These are phyloP conservation scores for Pythium volutum DNA, from an alignment of 352 stramenopile species.

Conservation along the genomic window DNA sequence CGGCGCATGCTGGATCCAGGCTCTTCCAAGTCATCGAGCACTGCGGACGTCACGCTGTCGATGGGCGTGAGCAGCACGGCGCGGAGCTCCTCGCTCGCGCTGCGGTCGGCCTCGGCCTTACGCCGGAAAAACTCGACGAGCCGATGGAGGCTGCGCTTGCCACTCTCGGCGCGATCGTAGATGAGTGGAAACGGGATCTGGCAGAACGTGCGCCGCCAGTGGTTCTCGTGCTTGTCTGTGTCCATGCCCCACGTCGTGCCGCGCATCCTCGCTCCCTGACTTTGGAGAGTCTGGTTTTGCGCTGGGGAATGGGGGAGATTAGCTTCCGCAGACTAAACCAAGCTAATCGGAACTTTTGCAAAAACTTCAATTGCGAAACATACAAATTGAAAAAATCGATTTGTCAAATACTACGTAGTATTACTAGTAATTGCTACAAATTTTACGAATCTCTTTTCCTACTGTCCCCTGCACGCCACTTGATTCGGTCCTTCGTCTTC, in stretches of 20 bases:
- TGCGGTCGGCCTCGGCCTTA: constrained; percentile 62
- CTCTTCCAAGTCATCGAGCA: constrained; percentile 69
- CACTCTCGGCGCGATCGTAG: constrained; percentile 75
- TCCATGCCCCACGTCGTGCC: constrained; percentile 33
- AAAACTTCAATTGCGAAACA: constrained; percentile 14
- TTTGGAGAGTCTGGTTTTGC: background rate
- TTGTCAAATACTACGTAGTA: background rate
- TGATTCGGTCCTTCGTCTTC: background rate
- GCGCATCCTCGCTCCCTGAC: constrained; percentile 9
- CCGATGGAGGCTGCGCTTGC: constrained; percentile 67
- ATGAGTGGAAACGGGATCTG: constrained; percentile 79
- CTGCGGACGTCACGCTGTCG: constrained; percentile 17
- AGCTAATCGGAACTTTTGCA: background rate
- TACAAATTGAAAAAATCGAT: background rate
- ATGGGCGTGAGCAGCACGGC: constrained; percentile 37
- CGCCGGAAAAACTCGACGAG: constrained; percentile 72
- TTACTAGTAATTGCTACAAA: background rate
- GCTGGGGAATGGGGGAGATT: no score
- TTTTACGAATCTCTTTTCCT: background rate
- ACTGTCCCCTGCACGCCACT: background rate
- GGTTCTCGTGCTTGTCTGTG: constrained; percentile 71
- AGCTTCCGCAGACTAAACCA: background rate
- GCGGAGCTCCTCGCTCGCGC: constrained; percentile 58
- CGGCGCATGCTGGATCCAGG: constrained; percentile 55
- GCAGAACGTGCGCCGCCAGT: constrained; percentile 85